phyloP scores from a whole-genome alignment of 2,329 filamentous ascomycete species.

The Xylariaceae sp. region DNA sequence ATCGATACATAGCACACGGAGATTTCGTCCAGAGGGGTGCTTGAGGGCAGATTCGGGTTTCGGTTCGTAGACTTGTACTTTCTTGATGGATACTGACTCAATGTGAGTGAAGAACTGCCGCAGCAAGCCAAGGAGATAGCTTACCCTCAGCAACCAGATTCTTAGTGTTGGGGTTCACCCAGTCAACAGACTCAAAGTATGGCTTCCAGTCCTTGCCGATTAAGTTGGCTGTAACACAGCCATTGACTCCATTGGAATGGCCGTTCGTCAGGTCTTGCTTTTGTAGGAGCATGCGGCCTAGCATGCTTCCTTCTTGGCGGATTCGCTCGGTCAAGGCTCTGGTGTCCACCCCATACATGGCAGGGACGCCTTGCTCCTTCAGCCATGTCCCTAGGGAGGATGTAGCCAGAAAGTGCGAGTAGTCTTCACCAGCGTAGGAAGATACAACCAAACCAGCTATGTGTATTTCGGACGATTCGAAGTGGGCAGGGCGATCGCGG shows the following conservation, averaged over 20 bases:
- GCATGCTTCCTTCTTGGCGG: conserved; percentile 90
- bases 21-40: conserved; percentile 80
- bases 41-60: conserved; percentile 66
- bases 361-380: conserved; percentile 90
- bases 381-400: conserved; percentile 93
- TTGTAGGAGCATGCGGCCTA: conserved; percentile 81
- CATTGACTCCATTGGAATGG: conserved; percentile 37
- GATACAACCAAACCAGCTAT: conserved; percentile 87
- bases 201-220: conserved; percentile 41
- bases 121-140: conserved; percentile 31
- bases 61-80: conserved; percentile 81
- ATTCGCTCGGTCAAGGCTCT: conserved; percentile 91
- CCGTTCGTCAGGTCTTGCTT: conserved; percentile 49
- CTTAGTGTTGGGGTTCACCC: conserved; percentile 86
- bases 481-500: conserved; percentile 81
- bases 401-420: conserved; percentile 85
- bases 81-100: conserved; percentile 75
- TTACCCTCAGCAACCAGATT: conserved; percentile 95
- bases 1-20: conserved; percentile 89
- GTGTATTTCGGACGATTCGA: conserved; percentile 90
- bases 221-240: conserved; percentile 34
- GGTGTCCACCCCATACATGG: conserved; percentile 93
- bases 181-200: conserved; percentile 77
- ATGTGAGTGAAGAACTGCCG: conserved; percentile 35
- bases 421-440: conserved; percentile 91